Percentiles rank a stretch among this genome's conserved stretches.
These are phyloP conservation scores for Ceratocystis papillata DNA, from an alignment of 2,329 filamentous ascomycete species.

Conservation along the genomic window DNA sequence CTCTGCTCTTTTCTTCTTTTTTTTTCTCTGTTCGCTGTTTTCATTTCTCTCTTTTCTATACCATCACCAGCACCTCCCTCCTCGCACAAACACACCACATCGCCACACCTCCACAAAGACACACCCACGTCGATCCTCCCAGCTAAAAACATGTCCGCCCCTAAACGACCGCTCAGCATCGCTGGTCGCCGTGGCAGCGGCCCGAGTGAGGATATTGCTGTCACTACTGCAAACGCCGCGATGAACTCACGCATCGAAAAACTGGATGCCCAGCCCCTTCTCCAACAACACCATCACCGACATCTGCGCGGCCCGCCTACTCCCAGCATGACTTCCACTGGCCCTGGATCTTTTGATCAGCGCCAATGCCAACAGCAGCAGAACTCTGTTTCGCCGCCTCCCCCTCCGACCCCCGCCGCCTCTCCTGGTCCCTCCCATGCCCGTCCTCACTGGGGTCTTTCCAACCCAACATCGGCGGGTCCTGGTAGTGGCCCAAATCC, in stretches of 20 bases:
- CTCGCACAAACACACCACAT: too few species aligned
- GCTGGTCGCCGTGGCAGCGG: slow-evolving; percentile 51
- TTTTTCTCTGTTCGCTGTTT: background rate
- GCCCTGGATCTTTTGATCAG: slow-evolving; percentile 49
- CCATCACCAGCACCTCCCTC: too few species aligned
- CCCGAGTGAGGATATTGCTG: slow-evolving; percentile 46
- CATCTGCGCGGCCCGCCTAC: slow-evolving; percentile 50
- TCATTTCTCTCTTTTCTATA: background rate
- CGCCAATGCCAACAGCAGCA: slow-evolving; percentile 23
- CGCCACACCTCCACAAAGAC: too few species aligned
- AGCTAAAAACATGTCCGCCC: slow-evolving; percentile 34
- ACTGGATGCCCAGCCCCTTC: slow-evolving; percentile 26
- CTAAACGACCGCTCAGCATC: slow-evolving; percentile 46
- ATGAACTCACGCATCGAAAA: slow-evolving; percentile 10
- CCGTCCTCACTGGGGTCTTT: slow-evolving; percentile 51
- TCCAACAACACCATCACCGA: slow-evolving; percentile 45
- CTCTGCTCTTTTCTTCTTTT: background rate
- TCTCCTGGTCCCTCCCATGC: slow-evolving; percentile 52
- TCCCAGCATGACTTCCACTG: slow-evolving; percentile 55
- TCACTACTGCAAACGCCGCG: slow-evolving; percentile 38
- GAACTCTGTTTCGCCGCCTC: slow-evolving; percentile 48
- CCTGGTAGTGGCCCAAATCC: slow-evolving; percentile 40
- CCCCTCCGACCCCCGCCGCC: slow-evolving; percentile 54
- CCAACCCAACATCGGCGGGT: background rate
- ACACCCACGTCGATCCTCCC: too few species aligned